Base-by-base conservation (phyloP, 495 filamentous ascomycete genomes). In the Bacidia gigantensis region DNA sequence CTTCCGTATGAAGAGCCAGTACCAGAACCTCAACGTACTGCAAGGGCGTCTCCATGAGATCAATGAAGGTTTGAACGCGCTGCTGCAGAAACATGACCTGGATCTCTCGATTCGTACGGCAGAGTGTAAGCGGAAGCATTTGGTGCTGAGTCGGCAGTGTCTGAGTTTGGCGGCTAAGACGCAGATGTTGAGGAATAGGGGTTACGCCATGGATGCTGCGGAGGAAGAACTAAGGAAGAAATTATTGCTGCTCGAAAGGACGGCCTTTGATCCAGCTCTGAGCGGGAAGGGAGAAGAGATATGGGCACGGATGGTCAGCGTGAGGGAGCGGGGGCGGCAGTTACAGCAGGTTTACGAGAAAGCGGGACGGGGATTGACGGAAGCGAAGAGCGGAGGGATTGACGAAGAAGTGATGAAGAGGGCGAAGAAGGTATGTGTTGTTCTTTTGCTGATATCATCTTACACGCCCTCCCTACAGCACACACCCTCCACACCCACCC, bases 211-310 rank as follows among this genome's bases (percentile, higher is more conserved):
- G 67, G 86, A 89, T 60, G 80, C 83, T 41, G 83, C 88, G 38
- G 92, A 99, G 69, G 92, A 99, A 64, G 81, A 84, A 57, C 67
- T 99, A 51, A 87, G 84, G 73, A 84, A 85, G 66, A 89, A 92
- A 66, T 72, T 99, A 26, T 61, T 79, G 43, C 67, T 72, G 45
- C 73, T 99, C 56, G 87, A 95, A 62, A 79, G 77, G 57, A 68
- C 67, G 17, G 77, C 90, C 14, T 82, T 83, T 50, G 93, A 99
- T 67, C 90, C 93, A 1, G 82, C 81, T 17, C 71, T 95, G 43
- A 82, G 74, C 47, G 89, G 88, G 3, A 71, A 89, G 51, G 80
- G 80, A 49, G 92, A 99, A 66, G 92, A 99, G 70, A 84, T 99
- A 46, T 99, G 92, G 92, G 93, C 92, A 32, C 73, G 93, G 26